These are phyloP conservation scores for Musa schizocarpa DNA, from an alignment of 176 grass and related monocot species.

Conservation along the genomic window DNA sequence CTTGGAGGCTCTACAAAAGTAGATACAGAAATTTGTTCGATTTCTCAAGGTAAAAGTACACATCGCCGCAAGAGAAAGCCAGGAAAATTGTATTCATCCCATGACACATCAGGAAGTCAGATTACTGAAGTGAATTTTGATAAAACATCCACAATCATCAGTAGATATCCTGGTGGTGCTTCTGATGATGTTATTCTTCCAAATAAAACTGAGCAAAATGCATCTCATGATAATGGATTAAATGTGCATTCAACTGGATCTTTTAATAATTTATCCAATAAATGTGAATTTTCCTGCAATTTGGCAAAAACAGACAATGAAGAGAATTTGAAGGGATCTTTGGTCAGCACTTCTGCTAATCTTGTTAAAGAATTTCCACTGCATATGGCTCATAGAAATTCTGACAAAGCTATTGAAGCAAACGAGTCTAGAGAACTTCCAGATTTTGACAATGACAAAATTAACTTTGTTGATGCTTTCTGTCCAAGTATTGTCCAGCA, in stretches of 20 bases:
- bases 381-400: constrained; percentile 19
- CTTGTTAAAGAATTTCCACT: not conserved
- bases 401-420: constrained; percentile 24
- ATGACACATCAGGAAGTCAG: not conserved
- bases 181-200: not conserved
- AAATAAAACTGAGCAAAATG: not conserved
- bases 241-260: not conserved
- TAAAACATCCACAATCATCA: constrained; percentile 3
- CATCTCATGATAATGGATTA: not conserved
- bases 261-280: not conserved
- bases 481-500: constrained; percentile 7
- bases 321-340: not conserved
- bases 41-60: not conserved
- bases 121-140: not conserved
- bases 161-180: not conserved
- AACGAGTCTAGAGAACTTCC: not conserved
- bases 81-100: not conserved
- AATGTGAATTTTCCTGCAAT: not conserved
- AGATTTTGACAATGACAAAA: constrained; percentile 14
- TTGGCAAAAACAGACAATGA: not conserved
- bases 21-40: not conserved
- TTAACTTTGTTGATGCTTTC: constrained; percentile 43
- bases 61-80: constrained; percentile 2
- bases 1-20: not conserved
- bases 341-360: not conserved